A percentile compares a stretch with the other conserved stretches of the same genome.
These are phyloP conservation scores for Alternaria triticina DNA, from an alignment of 2,329 filamentous ascomycete genomes.

Conservation along the genomic window DNA sequence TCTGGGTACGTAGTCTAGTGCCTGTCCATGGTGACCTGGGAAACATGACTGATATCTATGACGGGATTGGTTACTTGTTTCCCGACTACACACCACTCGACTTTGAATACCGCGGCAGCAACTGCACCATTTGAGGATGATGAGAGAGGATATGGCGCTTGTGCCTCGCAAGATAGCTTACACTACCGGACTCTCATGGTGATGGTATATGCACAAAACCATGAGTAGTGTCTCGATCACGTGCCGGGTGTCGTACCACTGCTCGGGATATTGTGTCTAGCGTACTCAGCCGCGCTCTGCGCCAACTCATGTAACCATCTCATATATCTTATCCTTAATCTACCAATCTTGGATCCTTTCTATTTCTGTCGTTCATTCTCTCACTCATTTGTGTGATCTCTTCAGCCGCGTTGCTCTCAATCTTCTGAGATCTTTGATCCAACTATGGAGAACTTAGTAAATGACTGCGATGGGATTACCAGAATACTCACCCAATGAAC, in stretches of 20 bases:
- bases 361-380: not conserved
- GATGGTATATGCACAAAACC: too few species aligned
- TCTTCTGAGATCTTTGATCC: constrained; percentile 2
- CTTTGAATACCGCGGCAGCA: not conserved
- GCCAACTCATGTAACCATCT: not conserved
- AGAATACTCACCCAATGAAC: constrained; percentile 28
- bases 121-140: not conserved
- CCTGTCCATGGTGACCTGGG: not conserved
- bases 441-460: not conserved
- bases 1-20: not conserved
- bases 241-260: not conserved
- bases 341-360: not conserved
- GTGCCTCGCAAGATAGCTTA: too few species aligned
- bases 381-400: not conserved
- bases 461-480: not conserved
- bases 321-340: not conserved
- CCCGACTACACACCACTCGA: not conserved
- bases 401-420: not conserved
- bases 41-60: not conserved
- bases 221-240: too few species aligned
- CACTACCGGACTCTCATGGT: too few species aligned
- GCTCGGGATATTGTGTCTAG: not conserved
- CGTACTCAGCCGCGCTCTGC: not conserved
- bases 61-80: not conserved
- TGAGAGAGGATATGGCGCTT: too few species aligned